phyloP scores from a whole-genome alignment of 345 rosid species.

The Euphorbia peplus region DNA sequence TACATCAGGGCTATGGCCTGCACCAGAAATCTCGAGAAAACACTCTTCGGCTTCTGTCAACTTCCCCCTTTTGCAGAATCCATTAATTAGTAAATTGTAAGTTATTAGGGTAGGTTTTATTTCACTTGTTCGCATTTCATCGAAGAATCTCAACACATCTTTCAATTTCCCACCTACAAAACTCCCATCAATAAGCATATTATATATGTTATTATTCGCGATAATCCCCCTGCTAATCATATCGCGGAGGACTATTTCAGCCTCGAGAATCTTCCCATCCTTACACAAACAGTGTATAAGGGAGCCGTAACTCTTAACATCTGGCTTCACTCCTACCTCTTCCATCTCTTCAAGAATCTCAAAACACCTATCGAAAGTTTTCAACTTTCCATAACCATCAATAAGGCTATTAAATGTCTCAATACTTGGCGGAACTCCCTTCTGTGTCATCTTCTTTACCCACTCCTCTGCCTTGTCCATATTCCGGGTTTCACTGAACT shows the following conservation, averaged over 20 bases:
- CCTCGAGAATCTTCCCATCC: conserved; percentile 68
- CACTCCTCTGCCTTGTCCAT: conserved; percentile 61
- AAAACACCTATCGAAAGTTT: conserved; percentile 60
- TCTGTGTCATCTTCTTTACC: conserved; percentile 58
- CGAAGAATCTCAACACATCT: conserved; percentile 57
- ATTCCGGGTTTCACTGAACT: conserved; percentile 52
- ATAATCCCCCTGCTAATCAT: conserved; percentile 55
- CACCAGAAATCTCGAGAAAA: conserved; percentile 43
- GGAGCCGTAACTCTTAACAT: conserved; percentile 67
- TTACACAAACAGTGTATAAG: conserved; percentile 72
- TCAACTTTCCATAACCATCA: conserved; percentile 62
- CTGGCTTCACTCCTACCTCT: conserved; percentile 46
- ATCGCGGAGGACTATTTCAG: conserved; percentile 58
- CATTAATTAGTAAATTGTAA: conserved; percentile 66
- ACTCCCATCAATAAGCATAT: conserved; percentile 64
- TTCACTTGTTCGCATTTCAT: conserved; percentile 56
- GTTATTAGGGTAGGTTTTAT: conserved; percentile 58
- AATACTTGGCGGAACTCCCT: conserved; percentile 52
- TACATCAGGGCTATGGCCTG: conserved; percentile 59
- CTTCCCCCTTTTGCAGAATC: conserved; percentile 57
- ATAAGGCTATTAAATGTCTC: conserved; percentile 64
- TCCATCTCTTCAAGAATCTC: conserved; percentile 80
- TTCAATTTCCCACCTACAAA: conserved; percentile 50
- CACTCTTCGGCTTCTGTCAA: conserved; percentile 62
- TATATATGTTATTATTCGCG: conserved; percentile 62